Base-by-base conservation (phyloP, 2,329 filamentous ascomycete genomes). In the Huntiella bhutanensis region DNA sequence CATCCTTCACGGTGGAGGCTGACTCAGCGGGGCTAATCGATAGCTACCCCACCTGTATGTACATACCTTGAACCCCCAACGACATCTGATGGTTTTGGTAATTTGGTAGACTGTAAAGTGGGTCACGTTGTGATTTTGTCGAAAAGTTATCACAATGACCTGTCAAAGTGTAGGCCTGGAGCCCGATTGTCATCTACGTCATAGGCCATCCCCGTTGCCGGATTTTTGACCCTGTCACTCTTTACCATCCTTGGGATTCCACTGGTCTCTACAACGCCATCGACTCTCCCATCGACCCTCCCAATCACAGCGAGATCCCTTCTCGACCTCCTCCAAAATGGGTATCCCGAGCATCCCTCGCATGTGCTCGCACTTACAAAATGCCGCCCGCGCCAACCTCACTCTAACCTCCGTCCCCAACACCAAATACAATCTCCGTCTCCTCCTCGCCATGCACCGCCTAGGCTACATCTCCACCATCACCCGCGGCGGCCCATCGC, bases 281-380 rank as follows among this genome's bases (percentile, higher is more conserved):
- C 17, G 1, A 3, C 17, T 5, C 17, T 17, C 17, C 17, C 17
- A 17, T 17, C 17, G 10, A 4, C 12, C n/a, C 33, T 19, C 11
- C 15, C 42, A 19, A 33, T 6, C 12, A 32, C 33, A 17, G 4
- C 16, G 33, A 11, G 16, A 15, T 41, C 4, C 13, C 5, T 17
- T 16, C 19, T 16, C 12, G 15, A 22, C n/a, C 36, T 12, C 36
- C 12, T n/a, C 15, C 10, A 48, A 32, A 38, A 52, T 52, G 51
- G 51, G 51, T 40, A 72, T 94, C 63, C 68, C 73, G 58, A 75
- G 80, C 62, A 72, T 93, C 53, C 71, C 76, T 55, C 68, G 88
- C 67, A 76, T 87, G 64, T 92, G 83, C 70, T 86, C 85, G 54
- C 86, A 94, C 66, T 71, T 95, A 48, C 83, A 91, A 62, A 95